Conservation (phyloP, 1,139 yeast genomes). For the Magnusiomyces paraingens region DNA sequence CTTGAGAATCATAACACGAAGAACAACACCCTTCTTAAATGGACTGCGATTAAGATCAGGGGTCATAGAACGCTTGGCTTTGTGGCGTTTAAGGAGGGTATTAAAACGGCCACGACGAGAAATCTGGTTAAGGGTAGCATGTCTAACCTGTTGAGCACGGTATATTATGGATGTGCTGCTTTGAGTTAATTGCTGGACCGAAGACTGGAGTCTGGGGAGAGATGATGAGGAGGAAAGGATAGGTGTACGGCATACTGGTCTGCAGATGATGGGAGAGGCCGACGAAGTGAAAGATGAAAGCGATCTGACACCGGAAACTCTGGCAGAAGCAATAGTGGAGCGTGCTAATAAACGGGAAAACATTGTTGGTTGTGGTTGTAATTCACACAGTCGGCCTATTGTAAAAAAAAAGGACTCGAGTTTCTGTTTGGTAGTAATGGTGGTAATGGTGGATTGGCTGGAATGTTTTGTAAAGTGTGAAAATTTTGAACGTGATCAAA, state of each 20-base stretch:
- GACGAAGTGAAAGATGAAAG: neutral
- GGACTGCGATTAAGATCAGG: conserved; percentile 83
- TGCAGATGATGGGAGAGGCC: neutral
- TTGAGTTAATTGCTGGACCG: too few relatives aligned
- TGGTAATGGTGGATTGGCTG: too few relatives aligned
- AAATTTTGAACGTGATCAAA: too few relatives aligned
- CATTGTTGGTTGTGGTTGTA: neutral
- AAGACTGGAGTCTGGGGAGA: too few relatives aligned
- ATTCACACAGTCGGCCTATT: too few relatives aligned
- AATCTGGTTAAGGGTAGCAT: conserved; percentile 28
- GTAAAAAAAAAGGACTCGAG: too few relatives aligned
- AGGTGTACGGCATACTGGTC: neutral
- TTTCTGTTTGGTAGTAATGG: too few relatives aligned
- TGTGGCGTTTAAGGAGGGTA: conserved; percentile 31
- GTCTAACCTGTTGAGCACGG: conserved; percentile 15
- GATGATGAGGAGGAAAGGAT: conserved; percentile 1
- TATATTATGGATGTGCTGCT: neutral
- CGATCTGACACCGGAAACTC: neutral
- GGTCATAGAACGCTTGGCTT: conserved; percentile 55
- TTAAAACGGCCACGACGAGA: conserved; percentile 30
- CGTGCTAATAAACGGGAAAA: neutral
- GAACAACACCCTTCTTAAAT: conserved; percentile 87
- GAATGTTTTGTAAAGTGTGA: too few relatives aligned
- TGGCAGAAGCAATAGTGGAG: neutral
- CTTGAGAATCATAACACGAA: conserved; percentile 87